Conservation (phyloP, 208 protist species). For the Vickermania ingenoplastis region DNA sequence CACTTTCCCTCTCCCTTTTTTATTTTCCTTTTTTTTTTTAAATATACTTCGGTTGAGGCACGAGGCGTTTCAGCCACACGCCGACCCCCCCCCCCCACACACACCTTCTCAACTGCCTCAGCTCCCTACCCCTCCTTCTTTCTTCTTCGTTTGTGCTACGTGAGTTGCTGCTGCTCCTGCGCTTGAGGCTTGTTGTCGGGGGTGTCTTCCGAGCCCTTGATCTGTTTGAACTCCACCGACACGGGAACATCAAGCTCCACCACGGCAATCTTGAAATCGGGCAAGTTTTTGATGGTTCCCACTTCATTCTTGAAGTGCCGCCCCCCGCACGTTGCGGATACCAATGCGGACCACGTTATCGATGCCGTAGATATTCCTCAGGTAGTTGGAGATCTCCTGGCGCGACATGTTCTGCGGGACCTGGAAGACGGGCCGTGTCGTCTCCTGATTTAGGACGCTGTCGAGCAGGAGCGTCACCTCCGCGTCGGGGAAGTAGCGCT, state of each 20-base stretch:
- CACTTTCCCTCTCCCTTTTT: no score
- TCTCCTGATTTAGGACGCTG: slow-evolving; percentile 84
- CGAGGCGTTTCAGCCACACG: no score
- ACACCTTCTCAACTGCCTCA: no score
- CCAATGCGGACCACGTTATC: slow-evolving; percentile 67
- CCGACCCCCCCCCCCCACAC: no score
- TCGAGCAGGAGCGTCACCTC: slow-evolving; percentile 75
- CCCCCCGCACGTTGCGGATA: slow-evolving; percentile 62
- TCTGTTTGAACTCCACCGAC: slow-evolving; percentile 76
- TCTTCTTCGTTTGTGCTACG: no score
- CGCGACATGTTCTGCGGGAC: slow-evolving; percentile 81
- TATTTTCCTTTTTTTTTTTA: no score
- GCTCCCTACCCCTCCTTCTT: no score
- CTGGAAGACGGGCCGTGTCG: slow-evolving; percentile 64
- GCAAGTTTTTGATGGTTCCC: slow-evolving; percentile 65
- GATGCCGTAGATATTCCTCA: slow-evolving; percentile 77
- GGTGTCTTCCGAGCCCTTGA: slow-evolving; percentile 84
- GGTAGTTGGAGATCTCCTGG: slow-evolving; percentile 78
- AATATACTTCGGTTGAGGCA: no score
- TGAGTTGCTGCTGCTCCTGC: neutral
- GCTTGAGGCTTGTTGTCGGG: slow-evolving; percentile 66
- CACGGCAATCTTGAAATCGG: slow-evolving; percentile 72
- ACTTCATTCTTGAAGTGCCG: slow-evolving; percentile 83
- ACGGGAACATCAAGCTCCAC: slow-evolving; percentile 79
- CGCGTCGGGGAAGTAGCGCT: slow-evolving; percentile 71